Evolutionary conservation across 257 asterid species (phyloP), one percentile per base, ranked within the genome.

Genomic region (Solanum phureja): DNA sequence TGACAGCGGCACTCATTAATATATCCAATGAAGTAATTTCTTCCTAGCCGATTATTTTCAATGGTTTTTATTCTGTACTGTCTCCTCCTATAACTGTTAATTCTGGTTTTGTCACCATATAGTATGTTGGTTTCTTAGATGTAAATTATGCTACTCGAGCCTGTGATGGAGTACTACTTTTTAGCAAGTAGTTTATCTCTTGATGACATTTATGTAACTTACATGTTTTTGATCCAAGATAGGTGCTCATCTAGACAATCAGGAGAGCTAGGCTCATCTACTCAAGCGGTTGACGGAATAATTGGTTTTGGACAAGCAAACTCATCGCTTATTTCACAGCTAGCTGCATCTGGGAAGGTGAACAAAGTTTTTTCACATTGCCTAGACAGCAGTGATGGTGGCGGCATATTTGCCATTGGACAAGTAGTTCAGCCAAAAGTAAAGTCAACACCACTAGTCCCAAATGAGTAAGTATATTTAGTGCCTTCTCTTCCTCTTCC

Each of bases 231-330:
- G 86, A 87, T 90, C 88, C 69, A 91, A 86, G 91, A 89, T 87
- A 97, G 99, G 94, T 97, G 99, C 93, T 95, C 98, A 46, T 90
- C 95, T 84, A 91, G 89, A 87, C 99, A 95, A 94, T 91, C 98
- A 89, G 99, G 99, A 87, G 97, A 93, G 91, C 90, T 96, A 82
- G 98, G 95, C 86, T 93, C 98, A 68, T 94, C 98, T 87, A 88
- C 98, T 72, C 95, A 93, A 91, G 94, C 99, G 75, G 98, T 97
- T 90, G 99, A 96, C 91, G 99, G 99, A 86, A 94, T 97, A 89
- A 87, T 97, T 83, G 99, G 99, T 87, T 95, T 97, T 87, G 99
- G 99, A 90, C 98, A 97, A 93, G 94, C 98, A 85, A 96, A 97
- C 91, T 88, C 99, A 56, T 97, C 99, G 34, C 89, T 97, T 85